These are phyloP conservation scores for Aspergillus glaucus DNA, from an alignment of 2,329 filamentous ascomycete species.

Conservation along the genomic window DNA sequence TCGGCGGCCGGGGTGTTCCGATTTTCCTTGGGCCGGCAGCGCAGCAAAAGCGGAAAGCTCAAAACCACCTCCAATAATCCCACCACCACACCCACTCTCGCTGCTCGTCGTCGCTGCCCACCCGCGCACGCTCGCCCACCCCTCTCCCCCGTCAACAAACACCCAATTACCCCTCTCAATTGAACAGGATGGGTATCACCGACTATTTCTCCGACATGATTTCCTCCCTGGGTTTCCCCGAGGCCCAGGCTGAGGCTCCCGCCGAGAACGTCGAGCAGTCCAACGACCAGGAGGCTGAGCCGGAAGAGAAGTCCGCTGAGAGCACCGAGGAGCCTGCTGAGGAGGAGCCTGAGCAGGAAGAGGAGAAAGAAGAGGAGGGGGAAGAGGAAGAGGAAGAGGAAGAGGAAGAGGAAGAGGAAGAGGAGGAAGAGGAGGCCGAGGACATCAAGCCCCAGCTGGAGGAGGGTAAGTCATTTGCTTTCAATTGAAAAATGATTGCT, in stretches of 20 bases:
- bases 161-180: slow-evolving; percentile 24
- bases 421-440: slow-evolving; percentile 72
- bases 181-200: slow-evolving; percentile 54
- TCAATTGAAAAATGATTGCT: background rate
- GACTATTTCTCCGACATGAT: slow-evolving; percentile 60
- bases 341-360: slow-evolving; percentile 46
- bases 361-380: slow-evolving; percentile 54
- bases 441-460: slow-evolving; percentile 85
- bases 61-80: slow-evolving; percentile 6
- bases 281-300: slow-evolving; percentile 37
- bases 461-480: slow-evolving; percentile 66
- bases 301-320: slow-evolving; percentile 27
- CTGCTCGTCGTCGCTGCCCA: slow-evolving; percentile 20
- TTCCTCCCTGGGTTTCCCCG: slow-evolving; percentile 57
- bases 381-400: slow-evolving; percentile 63
- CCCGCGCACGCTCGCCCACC: slow-evolving; percentile 10
- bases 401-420: slow-evolving; percentile 71
- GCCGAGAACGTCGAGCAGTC: slow-evolving; percentile 47
- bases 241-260: slow-evolving; percentile 56
- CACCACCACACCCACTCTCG: slow-evolving; percentile 28
- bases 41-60: slow-evolving; percentile 26
- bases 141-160: slow-evolving; percentile 18
- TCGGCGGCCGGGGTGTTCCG: slow-evolving; percentile 34
- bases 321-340: slow-evolving; percentile 24
- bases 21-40: slow-evolving; percentile 33